Evolutionary conservation across 345 rosid species (phyloP), one percentile per base, ranked within the genome.

Genomic region (Citrus sp.): DNA sequence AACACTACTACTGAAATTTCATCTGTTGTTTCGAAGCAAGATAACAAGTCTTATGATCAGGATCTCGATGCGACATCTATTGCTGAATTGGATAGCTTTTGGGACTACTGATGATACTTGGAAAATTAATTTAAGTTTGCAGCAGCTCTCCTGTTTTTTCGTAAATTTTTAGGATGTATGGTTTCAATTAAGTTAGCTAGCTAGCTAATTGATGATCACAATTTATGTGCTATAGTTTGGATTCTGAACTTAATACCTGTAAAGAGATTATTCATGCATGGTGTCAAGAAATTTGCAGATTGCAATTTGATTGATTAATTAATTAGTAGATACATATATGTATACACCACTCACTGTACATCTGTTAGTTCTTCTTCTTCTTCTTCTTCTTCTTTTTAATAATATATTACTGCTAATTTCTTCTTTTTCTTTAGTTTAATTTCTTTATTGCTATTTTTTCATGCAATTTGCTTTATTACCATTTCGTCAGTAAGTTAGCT

Each of bases 1-100:
- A 90, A 86, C 86, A 83, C 85, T 30, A 78, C 87, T 35, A 79
- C 88, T 0, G 92, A 89, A 84, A 89, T 87, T 70, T 87, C 92
- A 5, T 90, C 90, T 0, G 84, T 79, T 21, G 76, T 79, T 1
- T 84, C 91, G 24, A 83, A 83, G 82, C 88, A 79, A n/a, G 90
- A 84, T 67, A 81, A 72, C 72, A 79, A 59, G 32, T 37, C 84
- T n/a, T 83, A 79, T 5, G 86, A 78, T 12, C 84, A 80, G 78
- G 84, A 80, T 76, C 75, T 79, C 54, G 81, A 80, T 5, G 78
- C 28, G 30, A 58, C 78, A 25, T 42, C 78, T 55, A 77, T 88
- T 7, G 80, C 80, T 42, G 90, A 87, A 67, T 72, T 88, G 63
- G 90, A 82, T 2, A 37, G 65, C 75, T 64, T 86, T 13, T 85